A percentile compares a stretch with the other conserved stretches of the same genome.
These are phyloP conservation scores for Solanum hybrid DNA, from an alignment of 305 asterid genomes.

Conservation along the genomic window DNA sequence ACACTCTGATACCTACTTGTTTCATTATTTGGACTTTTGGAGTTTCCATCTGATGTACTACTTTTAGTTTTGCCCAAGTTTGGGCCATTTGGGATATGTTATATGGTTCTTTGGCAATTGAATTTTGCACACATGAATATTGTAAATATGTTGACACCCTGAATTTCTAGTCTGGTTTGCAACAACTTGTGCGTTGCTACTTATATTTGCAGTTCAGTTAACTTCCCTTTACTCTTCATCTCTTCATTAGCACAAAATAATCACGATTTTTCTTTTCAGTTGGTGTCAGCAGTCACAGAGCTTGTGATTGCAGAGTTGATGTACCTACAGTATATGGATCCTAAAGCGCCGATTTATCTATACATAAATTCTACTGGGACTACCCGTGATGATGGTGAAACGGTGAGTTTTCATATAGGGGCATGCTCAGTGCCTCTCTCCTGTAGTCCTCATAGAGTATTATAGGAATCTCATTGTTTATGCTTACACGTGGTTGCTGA, in stretches of 20 bases:
- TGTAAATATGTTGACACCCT: neutral
- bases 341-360: constrained; percentile 67
- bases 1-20: neutral
- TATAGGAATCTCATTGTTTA: neutral
- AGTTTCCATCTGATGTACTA: neutral
- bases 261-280: constrained; percentile 34
- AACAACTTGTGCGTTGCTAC: neutral
- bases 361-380: constrained; percentile 94
- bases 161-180: neutral
- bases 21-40: neutral
- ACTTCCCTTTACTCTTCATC: neutral
- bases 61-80: neutral
- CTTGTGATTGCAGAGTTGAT: constrained; percentile 74
- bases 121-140: neutral
- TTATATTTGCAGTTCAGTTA: neutral
- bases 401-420: constrained; percentile 31
- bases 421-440: neutral
- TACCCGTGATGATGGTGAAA: constrained; percentile 90
- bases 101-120: neutral
- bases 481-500: neutral
- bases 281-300: constrained; percentile 91
- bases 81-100: neutral
- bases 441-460: neutral
- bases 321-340: constrained; percentile 87
- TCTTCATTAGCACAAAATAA: neutral